These are phyloP conservation scores for Phytophthora tubulina DNA, from an alignment of 352 stramenopile genomes.

Conservation along the genomic window DNA sequence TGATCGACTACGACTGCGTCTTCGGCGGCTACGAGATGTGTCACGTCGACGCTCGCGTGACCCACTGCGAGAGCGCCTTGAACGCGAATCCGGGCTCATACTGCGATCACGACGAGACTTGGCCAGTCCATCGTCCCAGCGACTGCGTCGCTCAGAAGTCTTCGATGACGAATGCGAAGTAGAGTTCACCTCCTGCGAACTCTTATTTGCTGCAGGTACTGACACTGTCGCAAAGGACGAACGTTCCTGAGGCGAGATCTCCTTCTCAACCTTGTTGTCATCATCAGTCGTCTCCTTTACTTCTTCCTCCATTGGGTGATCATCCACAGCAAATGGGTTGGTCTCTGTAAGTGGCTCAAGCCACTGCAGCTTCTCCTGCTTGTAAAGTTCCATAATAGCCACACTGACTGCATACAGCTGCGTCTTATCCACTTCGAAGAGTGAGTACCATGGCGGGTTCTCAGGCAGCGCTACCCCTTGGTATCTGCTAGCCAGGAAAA, in stretches of 20 bases:
- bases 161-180: conserved; percentile 12
- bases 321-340: conserved; percentile 73
- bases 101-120: conserved; percentile 11
- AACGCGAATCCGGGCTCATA: conserved; percentile 17
- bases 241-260: conserved; percentile 27
- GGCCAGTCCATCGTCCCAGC: conserved; percentile 34
- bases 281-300: conserved; percentile 6
- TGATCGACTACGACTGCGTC: conserved; percentile 41
- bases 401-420: conserved; percentile 61
- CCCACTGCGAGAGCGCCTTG: conserved; percentile 29
- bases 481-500: conserved; percentile 86
- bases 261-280: conserved; percentile 10
- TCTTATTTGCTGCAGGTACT: neutral
- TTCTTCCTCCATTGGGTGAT: conserved; percentile 45
- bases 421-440: conserved; percentile 72
- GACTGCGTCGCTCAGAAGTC: conserved; percentile 20
- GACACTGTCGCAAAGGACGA: conserved; percentile 6
- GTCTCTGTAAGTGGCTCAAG: conserved; percentile 76
- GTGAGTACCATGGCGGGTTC: conserved; percentile 66
- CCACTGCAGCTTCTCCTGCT: conserved; percentile 65
- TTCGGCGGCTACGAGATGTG: conserved; percentile 16
- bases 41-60: conserved; percentile 25
- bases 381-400: conserved; percentile 74
- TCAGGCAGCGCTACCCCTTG: conserved; percentile 65
- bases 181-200: neutral